Evolutionary conservation across 805 yeast genomes (phyloP), one percentile per base, ranked within the genome.

Genomic region (Lachancea lanzarotensis): DNA sequence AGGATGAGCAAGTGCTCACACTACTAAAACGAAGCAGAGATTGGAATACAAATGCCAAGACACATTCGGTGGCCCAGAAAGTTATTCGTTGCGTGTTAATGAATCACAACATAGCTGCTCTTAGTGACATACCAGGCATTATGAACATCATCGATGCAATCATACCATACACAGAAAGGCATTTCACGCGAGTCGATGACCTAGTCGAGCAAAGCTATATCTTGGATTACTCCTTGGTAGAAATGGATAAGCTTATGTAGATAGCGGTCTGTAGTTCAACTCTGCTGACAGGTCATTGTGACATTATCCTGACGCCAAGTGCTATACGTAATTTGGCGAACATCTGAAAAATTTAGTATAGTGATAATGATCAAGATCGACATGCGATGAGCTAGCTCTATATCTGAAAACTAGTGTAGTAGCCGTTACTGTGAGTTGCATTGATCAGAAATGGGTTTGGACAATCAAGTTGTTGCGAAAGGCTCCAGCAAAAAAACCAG

Each of bases 41-140:
- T 60, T 93, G 99, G 99, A 93, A 93, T 62, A 82, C 95, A 37
- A 91, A 88, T 63, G 84, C 86, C 43, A 79, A 80, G 57, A 81
- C 87, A 31, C 86, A 86, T 57, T 79, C 76, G 42, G 76, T 87
- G 45, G 85, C 96, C 11, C 98, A 91, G 65, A 80, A 79, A 46
- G 67, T 89, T 35, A 72, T 91, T 42, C 73, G 77, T 51, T 81
- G 85, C 19, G 66, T 91, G 29, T 67, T 93, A 47, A 65, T 68
- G 35, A 71, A 70, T 38, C 78, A 78, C 53, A 68, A 74, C 17
- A 69, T 82, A 26, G 79, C 78, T 16, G 71, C 71, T 45, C 62
- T 90, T 39, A 72, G 76, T 51, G 79, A 78, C 53, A 74, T 85
- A 33, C 80, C 81, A 3, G 90, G 89, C 1, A 68, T 88, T 51